Percentiles rank a stretch among this genome's conserved stretches.
These are phyloP conservation scores for Trichaptum fuscoviolaceum DNA, from an alignment of 768 basidiomycete genomes.

Conservation along the genomic window DNA sequence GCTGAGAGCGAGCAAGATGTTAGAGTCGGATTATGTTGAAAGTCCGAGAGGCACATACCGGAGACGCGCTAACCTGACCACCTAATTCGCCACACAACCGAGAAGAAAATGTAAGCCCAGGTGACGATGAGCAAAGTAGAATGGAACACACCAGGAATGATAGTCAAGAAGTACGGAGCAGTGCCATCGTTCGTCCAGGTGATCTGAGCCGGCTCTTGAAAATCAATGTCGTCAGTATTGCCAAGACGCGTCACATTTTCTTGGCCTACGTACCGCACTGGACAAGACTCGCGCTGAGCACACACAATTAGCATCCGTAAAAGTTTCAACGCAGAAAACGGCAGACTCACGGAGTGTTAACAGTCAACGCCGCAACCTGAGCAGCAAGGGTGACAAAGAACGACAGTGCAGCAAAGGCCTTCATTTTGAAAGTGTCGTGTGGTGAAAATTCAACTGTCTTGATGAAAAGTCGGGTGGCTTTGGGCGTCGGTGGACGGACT, in stretches of 20 bases:
- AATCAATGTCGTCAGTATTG: slow-evolving; percentile 9
- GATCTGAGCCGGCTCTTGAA: slow-evolving; percentile 54
- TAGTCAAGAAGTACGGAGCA: slow-evolving; percentile 52
- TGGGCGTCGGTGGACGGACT: slow-evolving; percentile 17
- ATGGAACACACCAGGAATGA: slow-evolving; percentile 51
- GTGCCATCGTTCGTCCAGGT: slow-evolving; percentile 44
- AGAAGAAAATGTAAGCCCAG: not conserved
- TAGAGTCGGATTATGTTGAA: not conserved
- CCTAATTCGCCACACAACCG: slow-evolving; percentile 29
- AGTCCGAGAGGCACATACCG: slow-evolving; percentile 35
- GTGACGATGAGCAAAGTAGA: not conserved
- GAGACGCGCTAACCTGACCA: slow-evolving; percentile 42
- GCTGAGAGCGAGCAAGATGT: slow-evolving; percentile 29
- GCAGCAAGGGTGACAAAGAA: slow-evolving; percentile 27
- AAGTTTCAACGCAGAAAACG: not conserved
- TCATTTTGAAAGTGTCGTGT: slow-evolving; percentile 27
- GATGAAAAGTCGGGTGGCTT: slow-evolving; percentile 19
- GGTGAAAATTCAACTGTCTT: not conserved
- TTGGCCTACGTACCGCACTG: slow-evolving; percentile 43
- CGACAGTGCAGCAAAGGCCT: slow-evolving; percentile 24
- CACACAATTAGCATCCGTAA: not conserved
- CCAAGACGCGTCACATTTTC: not conserved
- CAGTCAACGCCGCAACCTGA: slow-evolving; percentile 41
- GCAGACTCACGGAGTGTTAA: slow-evolving; percentile 63
- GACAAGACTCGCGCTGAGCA: slow-evolving; percentile 32